Evolutionary conservation across 345 rosid species (phyloP).

Genomic region (Syzygium aromaticum): DNA sequence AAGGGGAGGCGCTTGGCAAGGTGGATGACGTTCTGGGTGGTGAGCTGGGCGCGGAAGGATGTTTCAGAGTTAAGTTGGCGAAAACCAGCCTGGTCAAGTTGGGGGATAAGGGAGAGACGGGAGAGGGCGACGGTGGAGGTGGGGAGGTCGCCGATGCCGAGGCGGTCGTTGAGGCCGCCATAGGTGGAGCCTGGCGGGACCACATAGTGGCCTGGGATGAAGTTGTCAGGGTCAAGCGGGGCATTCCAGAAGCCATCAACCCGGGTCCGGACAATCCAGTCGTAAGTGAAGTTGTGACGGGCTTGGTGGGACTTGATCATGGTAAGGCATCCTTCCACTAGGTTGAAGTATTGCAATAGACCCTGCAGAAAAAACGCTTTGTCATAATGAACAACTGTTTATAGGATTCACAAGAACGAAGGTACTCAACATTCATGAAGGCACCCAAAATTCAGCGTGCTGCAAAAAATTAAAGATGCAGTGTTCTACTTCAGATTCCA

Average conservation of each 20-base stretch:
- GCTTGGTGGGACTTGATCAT: slow-evolving; percentile 58
- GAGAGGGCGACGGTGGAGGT: slow-evolving; percentile 72
- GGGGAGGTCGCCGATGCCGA: slow-evolving; percentile 67
- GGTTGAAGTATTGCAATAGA: slow-evolving; percentile 68
- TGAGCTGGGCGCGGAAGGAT: slow-evolving; percentile 73
- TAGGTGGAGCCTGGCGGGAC: slow-evolving; percentile 86
- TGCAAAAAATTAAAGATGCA: background rate
- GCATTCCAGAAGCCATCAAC: slow-evolving; percentile 89
- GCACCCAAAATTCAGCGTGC: background rate
- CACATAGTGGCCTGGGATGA: slow-evolving; percentile 49
- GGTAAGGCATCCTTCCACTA: slow-evolving; percentile 77
- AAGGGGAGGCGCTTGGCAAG: slow-evolving; percentile 50
- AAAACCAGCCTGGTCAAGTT: slow-evolving; percentile 49
- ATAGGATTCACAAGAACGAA: background rate
- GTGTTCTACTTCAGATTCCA: background rate
- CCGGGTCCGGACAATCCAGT: slow-evolving; percentile 91
- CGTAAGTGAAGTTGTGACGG: slow-evolving; percentile 46
- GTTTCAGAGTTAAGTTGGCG: slow-evolving; percentile 73
- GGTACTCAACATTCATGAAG: background rate
- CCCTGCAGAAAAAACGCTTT: slow-evolving; percentile 43
- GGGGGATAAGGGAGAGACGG: slow-evolving; percentile 68
- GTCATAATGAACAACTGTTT: background rate
- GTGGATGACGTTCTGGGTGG: slow-evolving; percentile 34
- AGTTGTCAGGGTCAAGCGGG: slow-evolving; percentile 45
- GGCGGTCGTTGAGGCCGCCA: slow-evolving; percentile 91